Base-by-base conservation (phyloP, 805 yeast species). In the Metschnikowia cubensis region DNA sequence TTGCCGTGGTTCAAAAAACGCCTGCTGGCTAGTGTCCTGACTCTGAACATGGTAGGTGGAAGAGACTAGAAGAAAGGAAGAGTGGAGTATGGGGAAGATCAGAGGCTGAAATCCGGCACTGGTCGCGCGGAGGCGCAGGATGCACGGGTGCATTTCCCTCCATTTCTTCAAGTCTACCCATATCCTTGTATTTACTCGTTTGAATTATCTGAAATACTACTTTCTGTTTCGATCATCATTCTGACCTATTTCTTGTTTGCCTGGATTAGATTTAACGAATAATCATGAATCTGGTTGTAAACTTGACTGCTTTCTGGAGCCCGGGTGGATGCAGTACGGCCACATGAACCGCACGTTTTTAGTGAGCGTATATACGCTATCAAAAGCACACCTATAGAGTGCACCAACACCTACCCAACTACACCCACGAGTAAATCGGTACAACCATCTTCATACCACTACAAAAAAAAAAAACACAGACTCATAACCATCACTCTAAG, bases 1-100 rank as follows among this genome's bases (percentile, higher is more conserved):
- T 71, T 70, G 7, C 77, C 77, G 46, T 67, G 52, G 63, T 73
- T 73, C 43, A 67, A 64, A n/a, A 56, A 47, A 15, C 63, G 51
- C 20, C 48, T 34, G 39, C 46, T 17, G 22, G 38, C 34, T 21
- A 36, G 36, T 10, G 42, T n/a, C 13, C 47, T 35, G 41, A 18
- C 35, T 35, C 47, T 35, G 4, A 34, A 35, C 46, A 34, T 35
- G 14, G 15, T 15, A 17, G 14, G 13, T 10, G 31, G 31, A n/a
- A 22, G 14, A 20, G 4, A 34, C 35, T n/a, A 17, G 35, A 25
- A 33, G 6, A 7, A 14, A 33, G 35, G 14, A 35, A 17, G 18
- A 3, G 4, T 15, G 36, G 35, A 14, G 34, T 15, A 18, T 31
- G 25, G 22, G 33, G 34, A 13, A 21, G 11, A 31, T 7, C 32